Evolutionary conservation across 257 asterid genomes (phyloP).

Genomic region (Jaltomata sinuosa): DNA sequence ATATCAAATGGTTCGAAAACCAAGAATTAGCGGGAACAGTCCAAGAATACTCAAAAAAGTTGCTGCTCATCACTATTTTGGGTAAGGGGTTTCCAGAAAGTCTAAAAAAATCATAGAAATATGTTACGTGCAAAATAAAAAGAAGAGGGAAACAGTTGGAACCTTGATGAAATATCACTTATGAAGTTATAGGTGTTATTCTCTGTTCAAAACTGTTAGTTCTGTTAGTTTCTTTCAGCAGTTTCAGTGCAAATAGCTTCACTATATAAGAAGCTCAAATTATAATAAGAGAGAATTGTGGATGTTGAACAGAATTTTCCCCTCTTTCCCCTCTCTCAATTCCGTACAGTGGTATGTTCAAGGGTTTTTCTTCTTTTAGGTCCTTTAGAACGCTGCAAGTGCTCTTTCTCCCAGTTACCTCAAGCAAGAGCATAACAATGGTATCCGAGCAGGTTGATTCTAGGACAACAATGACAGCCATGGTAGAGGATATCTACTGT

Average conservation of each 20-base stretch:
- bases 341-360: background rate
- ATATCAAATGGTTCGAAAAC: background rate
- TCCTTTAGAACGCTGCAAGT: background rate
- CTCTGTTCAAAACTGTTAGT: background rate
- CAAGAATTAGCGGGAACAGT: background rate
- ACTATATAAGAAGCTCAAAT: background rate
- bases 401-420: background rate
- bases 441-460: no score
- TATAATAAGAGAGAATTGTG: background rate
- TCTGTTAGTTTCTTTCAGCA: background rate
- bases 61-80: background rate
- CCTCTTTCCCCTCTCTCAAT: background rate
- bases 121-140: background rate
- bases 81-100: background rate
- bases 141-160: background rate
- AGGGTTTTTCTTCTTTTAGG: background rate
- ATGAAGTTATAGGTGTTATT: background rate
- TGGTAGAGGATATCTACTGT: no score
- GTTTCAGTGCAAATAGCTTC: background rate
- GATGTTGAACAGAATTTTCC: background rate
- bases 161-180: background rate
- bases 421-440: background rate
- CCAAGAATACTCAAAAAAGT: background rate
- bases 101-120: background rate
- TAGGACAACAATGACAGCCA: no score